Evolutionary conservation across 768 basidiomycete genomes (phyloP).

Genomic region (Panus rudis): DNA sequence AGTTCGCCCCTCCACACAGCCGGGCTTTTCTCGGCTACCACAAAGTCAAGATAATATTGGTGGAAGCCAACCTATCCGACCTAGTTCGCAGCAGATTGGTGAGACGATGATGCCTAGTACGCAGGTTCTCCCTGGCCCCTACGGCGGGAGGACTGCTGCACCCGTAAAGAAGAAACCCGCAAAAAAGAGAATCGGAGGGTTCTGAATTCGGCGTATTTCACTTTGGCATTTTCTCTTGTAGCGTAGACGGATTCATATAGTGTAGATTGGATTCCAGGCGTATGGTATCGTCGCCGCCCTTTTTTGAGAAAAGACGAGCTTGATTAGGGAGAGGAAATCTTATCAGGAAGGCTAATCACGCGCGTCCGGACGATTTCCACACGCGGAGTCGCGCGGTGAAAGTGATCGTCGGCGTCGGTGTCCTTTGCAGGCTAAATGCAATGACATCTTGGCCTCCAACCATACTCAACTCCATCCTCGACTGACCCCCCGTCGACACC

Average conservation of each 20-base stretch:
- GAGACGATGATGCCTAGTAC: slow-evolving; percentile 48
- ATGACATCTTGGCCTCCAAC: no score
- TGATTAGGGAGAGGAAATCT: no score
- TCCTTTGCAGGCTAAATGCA: no score
- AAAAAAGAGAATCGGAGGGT: slow-evolving; percentile 73
- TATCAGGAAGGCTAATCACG: no score
- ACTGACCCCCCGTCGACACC: slow-evolving; percentile 6
- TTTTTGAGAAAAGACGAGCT: no score
- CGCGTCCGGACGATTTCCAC: no score
- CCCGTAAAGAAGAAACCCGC: slow-evolving; percentile 44
- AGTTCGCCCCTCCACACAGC: slow-evolving; percentile 3
- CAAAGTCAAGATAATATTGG: slow-evolving; percentile 1
- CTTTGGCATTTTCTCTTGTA: no score
- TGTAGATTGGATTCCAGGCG: no score
- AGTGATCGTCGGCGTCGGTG: no score
- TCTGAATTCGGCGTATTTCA: slow-evolving; percentile 42
- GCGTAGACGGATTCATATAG: background rate
- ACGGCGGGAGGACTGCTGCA: slow-evolving; percentile 55
- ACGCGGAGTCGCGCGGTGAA: no score
- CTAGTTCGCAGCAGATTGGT: slow-evolving; percentile 27
- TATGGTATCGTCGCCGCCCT: no score
- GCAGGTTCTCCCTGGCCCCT: slow-evolving; percentile 63
- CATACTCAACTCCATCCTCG: background rate
- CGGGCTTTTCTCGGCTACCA: background rate
- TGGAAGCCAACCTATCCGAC: slow-evolving; percentile 14